Conservation (phyloP, 306 rosid genomes). For the Cyclanthera cordifolia region DNA sequence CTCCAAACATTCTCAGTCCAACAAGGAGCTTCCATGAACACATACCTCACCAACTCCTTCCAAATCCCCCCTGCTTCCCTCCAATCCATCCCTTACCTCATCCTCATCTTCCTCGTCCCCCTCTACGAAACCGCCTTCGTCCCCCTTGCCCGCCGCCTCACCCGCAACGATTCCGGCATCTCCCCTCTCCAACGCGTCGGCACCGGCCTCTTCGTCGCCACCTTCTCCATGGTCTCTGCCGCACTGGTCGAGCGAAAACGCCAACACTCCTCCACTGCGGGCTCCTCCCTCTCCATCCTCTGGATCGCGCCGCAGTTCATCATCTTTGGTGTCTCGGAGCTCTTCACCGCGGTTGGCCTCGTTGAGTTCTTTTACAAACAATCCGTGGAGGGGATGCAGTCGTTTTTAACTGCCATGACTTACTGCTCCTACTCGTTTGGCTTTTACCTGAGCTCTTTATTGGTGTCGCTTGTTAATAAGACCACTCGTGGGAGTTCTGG, state of each 20-base stretch:
- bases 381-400: conserved; percentile 46
- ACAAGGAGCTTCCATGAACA: conserved; percentile 45
- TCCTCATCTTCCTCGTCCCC: conserved; percentile 44
- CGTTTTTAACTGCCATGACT: conserved; percentile 49
- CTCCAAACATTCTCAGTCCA: conserved; percentile 60
- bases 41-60: conserved; percentile 25
- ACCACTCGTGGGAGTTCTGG: conserved; percentile 15
- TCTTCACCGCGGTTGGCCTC: conserved; percentile 51
- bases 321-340: conserved; percentile 45
- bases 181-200: conserved; percentile 47
- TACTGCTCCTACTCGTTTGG: conserved; percentile 57
- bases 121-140: conserved; percentile 42
- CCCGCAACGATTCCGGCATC: conserved; percentile 38
- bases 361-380: conserved; percentile 53
- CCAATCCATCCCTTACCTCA: conserved; percentile 44
- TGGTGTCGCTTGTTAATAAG: conserved; percentile 42
- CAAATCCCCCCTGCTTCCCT: conserved; percentile 61
- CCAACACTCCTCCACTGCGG: conserved; percentile 14
- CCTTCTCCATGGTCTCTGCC: conserved; percentile 52
- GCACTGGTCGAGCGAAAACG: conserved; percentile 42
- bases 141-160: conserved; percentile 32
- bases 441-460: conserved; percentile 45
- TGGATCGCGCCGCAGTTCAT: conserved; percentile 54
- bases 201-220: conserved; percentile 39
- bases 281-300: conserved; percentile 28